Conservation (phyloP, 441 rosid species). For the Mallotus repandus region DNA sequence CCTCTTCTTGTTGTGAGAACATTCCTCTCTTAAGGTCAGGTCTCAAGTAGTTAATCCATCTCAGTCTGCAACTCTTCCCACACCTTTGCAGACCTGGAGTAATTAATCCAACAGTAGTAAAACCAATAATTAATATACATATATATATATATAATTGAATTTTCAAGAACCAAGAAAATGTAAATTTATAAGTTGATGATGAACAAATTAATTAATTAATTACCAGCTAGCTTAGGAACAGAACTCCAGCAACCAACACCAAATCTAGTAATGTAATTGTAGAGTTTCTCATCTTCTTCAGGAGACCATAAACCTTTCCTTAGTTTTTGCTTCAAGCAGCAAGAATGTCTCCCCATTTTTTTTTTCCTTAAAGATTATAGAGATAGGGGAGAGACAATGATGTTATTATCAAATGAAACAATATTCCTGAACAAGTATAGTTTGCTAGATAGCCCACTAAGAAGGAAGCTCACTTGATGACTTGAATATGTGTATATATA, state of each 20-base stretch:
- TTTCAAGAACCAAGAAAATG: conserved; percentile 5
- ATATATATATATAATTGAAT: too few relatives aligned
- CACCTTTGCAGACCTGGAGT: conserved; percentile 70
- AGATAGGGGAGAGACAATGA: background rate
- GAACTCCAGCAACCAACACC: conserved; percentile 84
- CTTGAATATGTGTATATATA: conserved; percentile 14
- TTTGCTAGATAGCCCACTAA: background rate
- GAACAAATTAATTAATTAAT: too few relatives aligned
- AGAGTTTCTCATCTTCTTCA: conserved; percentile 68
- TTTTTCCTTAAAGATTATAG: too few relatives aligned
- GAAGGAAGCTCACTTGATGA: conserved; percentile 20
- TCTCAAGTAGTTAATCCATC: conserved; percentile 67
- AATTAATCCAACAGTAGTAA: conserved; percentile 4
- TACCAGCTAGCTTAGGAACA: conserved; percentile 65
- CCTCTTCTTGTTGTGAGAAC: conserved; percentile 69
- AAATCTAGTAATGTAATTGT: conserved; percentile 49
- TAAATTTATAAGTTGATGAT: background rate
- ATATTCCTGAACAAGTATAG: background rate
- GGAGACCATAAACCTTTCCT: conserved; percentile 78
- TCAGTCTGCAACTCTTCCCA: conserved; percentile 69
- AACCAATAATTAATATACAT: background rate
- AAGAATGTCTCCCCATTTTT: conserved; percentile 58
- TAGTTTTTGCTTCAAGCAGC: conserved; percentile 53
- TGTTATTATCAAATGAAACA: background rate
- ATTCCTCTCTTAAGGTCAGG: conserved; percentile 78